Base-by-base conservation (phyloP, 1,284 basidiomycete genomes). In the Phlebopus sp. region DNA sequence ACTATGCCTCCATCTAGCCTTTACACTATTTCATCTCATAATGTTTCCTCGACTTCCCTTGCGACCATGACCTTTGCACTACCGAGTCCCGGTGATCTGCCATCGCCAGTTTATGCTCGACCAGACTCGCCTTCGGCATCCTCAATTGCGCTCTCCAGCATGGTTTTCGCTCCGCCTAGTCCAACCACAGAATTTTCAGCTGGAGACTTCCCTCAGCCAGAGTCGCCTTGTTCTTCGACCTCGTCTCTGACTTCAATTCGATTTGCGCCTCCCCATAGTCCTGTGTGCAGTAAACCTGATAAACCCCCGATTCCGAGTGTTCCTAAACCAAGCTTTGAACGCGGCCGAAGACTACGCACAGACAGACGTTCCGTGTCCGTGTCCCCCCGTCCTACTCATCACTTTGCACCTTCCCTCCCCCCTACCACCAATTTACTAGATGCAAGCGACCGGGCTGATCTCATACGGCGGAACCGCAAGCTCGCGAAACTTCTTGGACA, bases 401-500 rank as follows among this genome's bases (percentile, higher is more conserved):
- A 35, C 25, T 46, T 46, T 11, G 51, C 42, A 17, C 57, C 54
- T 3, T 52, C 49, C 46, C 48, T 60, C 14, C 81, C 82, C 0
- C 77, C 79, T 1, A 86, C 84, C 5, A 83, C 81, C 2, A 90
- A 90, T 62, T 69, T 76, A 48, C 79, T 92, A 32, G 72, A 75
- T 49, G 69, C 82, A 9, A 74, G 77, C 18, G 82, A 89, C 55
- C 84, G 89, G 18, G 78, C 84, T 0, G 82, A 87, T 35, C 79
- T 87, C 44, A 70, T 92, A 19, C 75, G 81, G 43, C 83, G 84
- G 54, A 80, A 82, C 27, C 79, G 83, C 57, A 93, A 93, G 67
- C 75, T 93, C 35, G 79, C 87, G 21, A 82, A 85, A 56, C 67
- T 92, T 15, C 82, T 93, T 42, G 91, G 91, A 21, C 75, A 81